Percentiles rank a stretch among this genome's conserved stretches.
These are phyloP conservation scores for Neotropicomus parvogracilis DNA, from an alignment of 1,284 basidiomycete species.

Conservation along the genomic window DNA sequence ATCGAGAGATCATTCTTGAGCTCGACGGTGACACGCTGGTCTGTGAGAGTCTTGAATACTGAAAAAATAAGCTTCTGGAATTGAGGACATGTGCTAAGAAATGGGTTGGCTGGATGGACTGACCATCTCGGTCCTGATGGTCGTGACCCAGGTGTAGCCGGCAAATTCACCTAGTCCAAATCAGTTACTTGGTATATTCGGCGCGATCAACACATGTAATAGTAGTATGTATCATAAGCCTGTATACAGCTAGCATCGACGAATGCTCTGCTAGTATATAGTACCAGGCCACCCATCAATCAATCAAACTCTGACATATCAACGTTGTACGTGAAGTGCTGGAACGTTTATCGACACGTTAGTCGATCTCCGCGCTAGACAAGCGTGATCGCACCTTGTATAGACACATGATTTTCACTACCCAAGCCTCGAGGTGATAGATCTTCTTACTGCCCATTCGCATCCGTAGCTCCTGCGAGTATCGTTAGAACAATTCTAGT, in stretches of 20 bases:
- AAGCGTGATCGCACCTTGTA: constrained; percentile 53
- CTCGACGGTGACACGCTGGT: constrained; percentile 95
- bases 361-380: constrained; percentile 15
- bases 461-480: constrained; percentile 80
- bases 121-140: constrained; percentile 21
- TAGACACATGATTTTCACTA: constrained; percentile 79
- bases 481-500: background rate
- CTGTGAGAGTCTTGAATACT: constrained; percentile 98
- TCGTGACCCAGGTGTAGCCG: too few relatives aligned
- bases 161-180: too few relatives aligned
- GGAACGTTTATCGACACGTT: background rate
- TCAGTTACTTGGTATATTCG: too few relatives aligned
- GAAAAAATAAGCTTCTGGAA: constrained; percentile 83
- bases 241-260: background rate
- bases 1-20: constrained; percentile 99
- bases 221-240: too few relatives aligned
- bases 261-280: background rate
- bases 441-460: constrained; percentile 91
- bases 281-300: constrained; percentile 5
- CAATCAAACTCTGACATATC: constrained; percentile 62
- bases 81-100: constrained; percentile 11
- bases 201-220: too few relatives aligned
- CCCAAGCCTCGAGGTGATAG: constrained; percentile 93
- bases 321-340: constrained; percentile 55
- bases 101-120: constrained; percentile 6